Conservation (phyloP, 108 stramenopile species). For the Fragilaria crotonensis region DNA sequence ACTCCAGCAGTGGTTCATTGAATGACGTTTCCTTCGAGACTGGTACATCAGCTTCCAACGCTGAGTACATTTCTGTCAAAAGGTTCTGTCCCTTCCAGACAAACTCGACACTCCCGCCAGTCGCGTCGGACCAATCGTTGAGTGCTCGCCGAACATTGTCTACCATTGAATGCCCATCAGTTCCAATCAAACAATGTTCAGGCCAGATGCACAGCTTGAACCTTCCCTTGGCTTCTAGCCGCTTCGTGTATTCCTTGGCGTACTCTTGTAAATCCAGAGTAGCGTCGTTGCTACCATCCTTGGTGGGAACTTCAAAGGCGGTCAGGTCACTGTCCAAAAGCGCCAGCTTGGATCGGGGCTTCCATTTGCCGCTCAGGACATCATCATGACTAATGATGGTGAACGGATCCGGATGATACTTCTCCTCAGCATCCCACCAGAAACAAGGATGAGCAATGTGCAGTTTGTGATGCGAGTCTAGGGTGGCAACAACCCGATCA, state of each 20-base stretch:
- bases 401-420: conserved; percentile 69
- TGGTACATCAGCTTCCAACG: conserved; percentile 78
- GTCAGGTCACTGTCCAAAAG: conserved; percentile 18
- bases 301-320: conserved; percentile 17
- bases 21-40: conserved; percentile 53
- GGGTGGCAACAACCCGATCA: conserved; percentile 76
- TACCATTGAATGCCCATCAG: conserved; percentile 63
- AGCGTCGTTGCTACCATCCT: conserved; percentile 9
- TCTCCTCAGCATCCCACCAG: conserved; percentile 43
- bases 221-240: conserved; percentile 57
- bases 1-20: conserved; percentile 34
- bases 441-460: conserved; percentile 94
- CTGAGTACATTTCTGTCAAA: conserved; percentile 90
- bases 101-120: conserved; percentile 61
- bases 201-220: conserved; percentile 91
- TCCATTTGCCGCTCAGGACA: conserved; percentile 53
- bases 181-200: conserved; percentile 91
- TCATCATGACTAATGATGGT: conserved; percentile 73
- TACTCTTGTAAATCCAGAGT: conserved; percentile 39
- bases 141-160: conserved; percentile 43
- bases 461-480: conserved; percentile 85
- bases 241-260: conserved; percentile 48
- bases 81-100: conserved; percentile 81
- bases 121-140: conserved; percentile 49
- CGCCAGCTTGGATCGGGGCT: conserved; percentile 25